Evolutionary conservation across 176 grass and related monocot species (phyloP).

Genomic region (Musa schizocarpa): DNA sequence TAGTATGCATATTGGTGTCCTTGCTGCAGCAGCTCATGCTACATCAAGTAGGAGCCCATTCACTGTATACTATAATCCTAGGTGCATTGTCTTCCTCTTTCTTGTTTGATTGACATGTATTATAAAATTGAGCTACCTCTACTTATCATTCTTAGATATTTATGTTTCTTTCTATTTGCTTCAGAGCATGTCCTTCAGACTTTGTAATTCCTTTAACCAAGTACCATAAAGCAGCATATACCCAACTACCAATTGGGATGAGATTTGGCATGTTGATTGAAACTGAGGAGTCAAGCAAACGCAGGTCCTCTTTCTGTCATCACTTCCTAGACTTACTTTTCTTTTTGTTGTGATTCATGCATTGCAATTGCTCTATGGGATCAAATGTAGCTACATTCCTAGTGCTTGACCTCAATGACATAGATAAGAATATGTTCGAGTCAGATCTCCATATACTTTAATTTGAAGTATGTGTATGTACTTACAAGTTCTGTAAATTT

Average conservation of each 20-base stretch:
- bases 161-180: neutral
- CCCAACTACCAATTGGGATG: constrained; percentile 74
- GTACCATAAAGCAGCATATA: constrained; percentile 67
- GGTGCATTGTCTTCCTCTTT: constrained; percentile 26
- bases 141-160: constrained; percentile 7
- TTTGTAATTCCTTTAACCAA: constrained; percentile 80
- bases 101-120: neutral
- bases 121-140: neutral
- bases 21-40: constrained; percentile 95
- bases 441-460: too few species aligned
- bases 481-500: neutral
- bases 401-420: too few species aligned
- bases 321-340: neutral
- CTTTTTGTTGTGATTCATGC: too few species aligned
- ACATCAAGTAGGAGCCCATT: constrained; percentile 67
- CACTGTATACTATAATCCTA: constrained; percentile 92
- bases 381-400: too few species aligned
- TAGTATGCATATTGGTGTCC: constrained; percentile 96
- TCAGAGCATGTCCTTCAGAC: constrained; percentile 72
- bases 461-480: neutral
- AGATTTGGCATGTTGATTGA: constrained; percentile 99
- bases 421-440: too few species aligned
- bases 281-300: constrained; percentile 88
- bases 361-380: too few species aligned
- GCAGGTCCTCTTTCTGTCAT: constrained; percentile 40